A percentile compares a stretch with the other conserved stretches of the same genome.
These are phyloP conservation scores for Podospora comata DNA, from an alignment of 495 filamentous ascomycete genomes.

Conservation along the genomic window DNA sequence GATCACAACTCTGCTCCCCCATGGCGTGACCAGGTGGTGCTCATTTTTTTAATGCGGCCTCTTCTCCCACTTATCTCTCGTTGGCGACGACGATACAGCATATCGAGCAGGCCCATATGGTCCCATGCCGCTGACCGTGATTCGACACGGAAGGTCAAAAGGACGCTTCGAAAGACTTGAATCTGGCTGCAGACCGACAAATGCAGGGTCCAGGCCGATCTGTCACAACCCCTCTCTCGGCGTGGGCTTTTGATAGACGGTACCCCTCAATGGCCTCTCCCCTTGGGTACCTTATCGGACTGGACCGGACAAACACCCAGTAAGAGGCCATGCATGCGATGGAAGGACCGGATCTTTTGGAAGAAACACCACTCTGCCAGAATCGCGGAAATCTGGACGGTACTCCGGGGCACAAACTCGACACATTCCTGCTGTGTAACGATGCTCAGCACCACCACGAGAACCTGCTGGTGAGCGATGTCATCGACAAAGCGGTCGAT, in stretches of 20 bases:
- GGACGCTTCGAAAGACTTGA: neutral
- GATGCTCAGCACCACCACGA: neutral
- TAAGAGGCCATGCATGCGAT: conserved; percentile 4
- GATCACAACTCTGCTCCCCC: neutral
- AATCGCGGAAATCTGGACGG: neutral
- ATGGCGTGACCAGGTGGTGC: neutral
- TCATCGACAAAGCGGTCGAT: neutral
- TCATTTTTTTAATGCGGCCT: neutral
- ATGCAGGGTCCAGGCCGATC: conserved; percentile 7
- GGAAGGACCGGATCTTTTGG: neutral
- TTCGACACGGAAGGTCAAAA: neutral
- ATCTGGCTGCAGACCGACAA: neutral
- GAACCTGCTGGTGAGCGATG: neutral
- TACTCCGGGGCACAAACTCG: neutral
- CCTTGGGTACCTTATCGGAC: neutral
- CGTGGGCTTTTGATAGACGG: neutral
- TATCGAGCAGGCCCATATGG: neutral
- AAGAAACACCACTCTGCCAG: neutral
- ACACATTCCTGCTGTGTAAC: neutral
- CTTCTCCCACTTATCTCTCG: neutral
- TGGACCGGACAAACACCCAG: neutral
- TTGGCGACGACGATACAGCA: neutral
- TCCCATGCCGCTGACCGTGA: neutral
- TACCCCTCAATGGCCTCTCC: neutral
- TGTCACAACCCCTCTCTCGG: conserved; percentile 1